Base-by-base conservation (phyloP, 164 flowering plant species). In the Cinnamomum chago region DNA sequence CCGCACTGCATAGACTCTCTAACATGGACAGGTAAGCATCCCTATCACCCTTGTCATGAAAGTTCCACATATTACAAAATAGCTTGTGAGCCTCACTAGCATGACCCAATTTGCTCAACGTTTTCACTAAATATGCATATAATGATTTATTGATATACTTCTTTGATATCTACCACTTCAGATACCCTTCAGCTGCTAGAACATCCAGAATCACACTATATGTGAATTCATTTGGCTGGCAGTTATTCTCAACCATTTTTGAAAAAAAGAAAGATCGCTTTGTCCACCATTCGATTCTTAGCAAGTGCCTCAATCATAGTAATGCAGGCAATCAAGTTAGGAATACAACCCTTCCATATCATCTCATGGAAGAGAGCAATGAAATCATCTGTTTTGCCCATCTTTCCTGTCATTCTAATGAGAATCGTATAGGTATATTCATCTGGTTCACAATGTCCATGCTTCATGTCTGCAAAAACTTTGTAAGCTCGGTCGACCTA, bases 61-160 rank as follows among this genome's bases (percentile, higher is more conserved):
- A 86, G 75, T 33, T 82, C 99, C 98, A 95, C 99, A 93, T 88
- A 76, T 85, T 84, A 86, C 99, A 93, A 75, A 95, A 95, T n/a
- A 93, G 75, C 78, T 97, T 80, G 77, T 95, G 99, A 68, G 98
- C 96, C 82, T 95, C 99, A 80, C 85, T 84, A 35, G 93, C 88
- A 83, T 95, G 96, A 24, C 99, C 98, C 72, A 90, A 70, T 80
- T 89, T 88, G 79, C 85, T 86, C 52, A 93, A 76, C 2, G 91
- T 88, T 80, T 87, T 87, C 35, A 93, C 95, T 55, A 95, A 90
- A 79, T 85, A 95, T 2, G 96, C 89, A 79, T 91, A 90, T 65
- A 85, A 86, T 23, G 88, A 76, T 79, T 85, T 86, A 67, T 77
- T 90, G 86, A 93, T 81, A 81, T 80, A 90, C 74, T 87, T 89